Percentiles rank a stretch among this genome's conserved stretches.
phyloP scores from a whole-genome alignment of 208 protist species.

The Naegleria gruberi region DNA sequence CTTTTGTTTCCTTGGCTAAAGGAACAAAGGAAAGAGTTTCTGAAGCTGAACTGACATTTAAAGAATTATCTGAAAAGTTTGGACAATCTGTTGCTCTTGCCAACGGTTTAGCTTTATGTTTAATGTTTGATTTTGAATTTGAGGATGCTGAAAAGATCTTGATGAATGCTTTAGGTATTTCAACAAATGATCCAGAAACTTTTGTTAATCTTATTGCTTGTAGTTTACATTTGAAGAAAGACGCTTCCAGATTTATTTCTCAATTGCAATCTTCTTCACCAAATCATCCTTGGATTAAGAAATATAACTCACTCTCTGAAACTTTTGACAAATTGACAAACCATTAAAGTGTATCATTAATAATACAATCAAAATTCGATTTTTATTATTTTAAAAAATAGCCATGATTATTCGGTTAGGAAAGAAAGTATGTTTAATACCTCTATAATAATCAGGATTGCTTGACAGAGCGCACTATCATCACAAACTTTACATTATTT shows the following conservation, averaged over 20 bases:
- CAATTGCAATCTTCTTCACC: conserved; percentile 20
- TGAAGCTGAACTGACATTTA: conserved; percentile 55
- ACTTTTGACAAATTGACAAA: background rate
- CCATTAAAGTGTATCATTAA: too few relatives aligned
- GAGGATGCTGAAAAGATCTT: conserved; percentile 59
- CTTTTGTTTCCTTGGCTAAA: conserved; percentile 53
- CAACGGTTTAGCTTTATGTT: conserved; percentile 61
- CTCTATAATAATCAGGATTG: too few relatives aligned
- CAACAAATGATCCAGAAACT: conserved; percentile 58
- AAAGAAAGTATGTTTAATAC: too few relatives aligned
- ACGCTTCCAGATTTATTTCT: conserved; percentile 24
- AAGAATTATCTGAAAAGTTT: conserved; percentile 57
- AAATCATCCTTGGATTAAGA: conserved; percentile 33
- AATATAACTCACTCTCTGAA: background rate
- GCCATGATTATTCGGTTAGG: too few relatives aligned
- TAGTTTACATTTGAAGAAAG: conserved; percentile 25
- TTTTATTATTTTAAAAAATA: too few relatives aligned
- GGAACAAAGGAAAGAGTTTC: conserved; percentile 42
- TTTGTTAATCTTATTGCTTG: conserved; percentile 51
- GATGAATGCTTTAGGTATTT: conserved; percentile 57
- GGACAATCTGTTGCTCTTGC: conserved; percentile 57
- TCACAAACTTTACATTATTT: too few relatives aligned
- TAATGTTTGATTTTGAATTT: conserved; percentile 54
- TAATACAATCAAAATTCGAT: too few relatives aligned
- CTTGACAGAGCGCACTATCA: too few relatives aligned